Conservation (phyloP, 495 filamentous ascomycete species). For the Parachaetomium inaequale region DNA sequence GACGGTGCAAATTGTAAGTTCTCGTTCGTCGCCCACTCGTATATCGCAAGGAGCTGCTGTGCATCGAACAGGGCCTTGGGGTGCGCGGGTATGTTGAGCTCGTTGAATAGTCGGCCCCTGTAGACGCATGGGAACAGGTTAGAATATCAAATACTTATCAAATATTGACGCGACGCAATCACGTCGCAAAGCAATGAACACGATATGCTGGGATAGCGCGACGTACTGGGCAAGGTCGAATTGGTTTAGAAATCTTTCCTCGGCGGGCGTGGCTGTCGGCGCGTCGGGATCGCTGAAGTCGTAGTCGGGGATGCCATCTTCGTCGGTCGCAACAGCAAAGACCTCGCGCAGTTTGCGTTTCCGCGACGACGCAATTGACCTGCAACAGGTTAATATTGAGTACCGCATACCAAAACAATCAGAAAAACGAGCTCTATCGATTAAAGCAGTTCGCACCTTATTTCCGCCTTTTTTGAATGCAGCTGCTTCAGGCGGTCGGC, state of each 20-base stretch:
- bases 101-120: slow-evolving; percentile 70
- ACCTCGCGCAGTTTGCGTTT: slow-evolving; percentile 82
- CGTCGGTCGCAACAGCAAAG: slow-evolving; percentile 57
- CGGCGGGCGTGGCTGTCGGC: slow-evolving; percentile 47
- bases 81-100: slow-evolving; percentile 61
- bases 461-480: slow-evolving; percentile 50
- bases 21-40: slow-evolving; percentile 24
- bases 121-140: slow-evolving; percentile 10
- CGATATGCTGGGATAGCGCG: not conserved
- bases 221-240: slow-evolving; percentile 77
- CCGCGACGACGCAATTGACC: slow-evolving; percentile 70
- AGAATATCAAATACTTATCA: not conserved
- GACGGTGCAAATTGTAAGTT: slow-evolving; percentile 19
- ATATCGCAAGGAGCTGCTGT: not conserved
- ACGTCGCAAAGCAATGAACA: slow-evolving; percentile 21
- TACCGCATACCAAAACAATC: slow-evolving; percentile 44
- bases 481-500: slow-evolving; percentile 54
- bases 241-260: slow-evolving; percentile 65
- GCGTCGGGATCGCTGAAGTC: slow-evolving; percentile 45
- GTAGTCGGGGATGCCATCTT: slow-evolving; percentile 42
- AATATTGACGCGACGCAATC: slow-evolving; percentile 22
- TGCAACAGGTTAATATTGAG: slow-evolving; percentile 44
- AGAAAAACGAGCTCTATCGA: slow-evolving; percentile 43
- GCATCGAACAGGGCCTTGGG: slow-evolving; percentile 45
- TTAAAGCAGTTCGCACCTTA: slow-evolving; percentile 42